phyloP scores from a whole-genome alignment of 305 asterid species.

The Fraxinus albicans region DNA sequence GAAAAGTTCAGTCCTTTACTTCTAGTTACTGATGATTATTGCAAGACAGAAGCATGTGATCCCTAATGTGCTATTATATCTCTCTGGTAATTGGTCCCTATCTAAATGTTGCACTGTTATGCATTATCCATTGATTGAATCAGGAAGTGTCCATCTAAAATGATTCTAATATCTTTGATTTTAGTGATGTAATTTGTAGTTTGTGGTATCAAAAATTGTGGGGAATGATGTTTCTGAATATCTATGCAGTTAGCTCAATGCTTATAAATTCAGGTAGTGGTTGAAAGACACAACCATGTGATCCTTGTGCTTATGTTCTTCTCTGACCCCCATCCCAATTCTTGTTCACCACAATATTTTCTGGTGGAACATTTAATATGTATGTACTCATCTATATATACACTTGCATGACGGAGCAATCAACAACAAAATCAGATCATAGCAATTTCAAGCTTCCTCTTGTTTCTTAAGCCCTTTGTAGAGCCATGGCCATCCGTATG shows the following conservation, averaged over 20 bases:
- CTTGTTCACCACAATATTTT: too few species aligned
- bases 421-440: not conserved
- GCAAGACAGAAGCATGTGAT: conserved; percentile 28
- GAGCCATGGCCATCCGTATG: not conserved
- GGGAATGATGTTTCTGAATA: not conserved
- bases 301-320: not conserved
- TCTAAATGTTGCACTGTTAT: not conserved
- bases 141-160: not conserved
- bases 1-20: not conserved
- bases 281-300: not conserved
- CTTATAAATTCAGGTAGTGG: not conserved
- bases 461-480: not conserved
- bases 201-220: not conserved
- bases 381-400: conserved; percentile 1
- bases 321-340: not conserved
- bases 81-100: not conserved
- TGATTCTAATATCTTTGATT: not conserved
- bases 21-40: not conserved
- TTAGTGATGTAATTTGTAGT: not conserved
- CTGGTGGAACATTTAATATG: not conserved
- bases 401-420: not conserved
- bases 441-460: not conserved
- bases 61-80: conserved; percentile 7
- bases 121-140: not conserved
- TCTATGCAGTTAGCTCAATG: not conserved